phyloP scores from a whole-genome alignment of 176 grass and related monocot species.

The Hyparrhenia diplandra region DNA sequence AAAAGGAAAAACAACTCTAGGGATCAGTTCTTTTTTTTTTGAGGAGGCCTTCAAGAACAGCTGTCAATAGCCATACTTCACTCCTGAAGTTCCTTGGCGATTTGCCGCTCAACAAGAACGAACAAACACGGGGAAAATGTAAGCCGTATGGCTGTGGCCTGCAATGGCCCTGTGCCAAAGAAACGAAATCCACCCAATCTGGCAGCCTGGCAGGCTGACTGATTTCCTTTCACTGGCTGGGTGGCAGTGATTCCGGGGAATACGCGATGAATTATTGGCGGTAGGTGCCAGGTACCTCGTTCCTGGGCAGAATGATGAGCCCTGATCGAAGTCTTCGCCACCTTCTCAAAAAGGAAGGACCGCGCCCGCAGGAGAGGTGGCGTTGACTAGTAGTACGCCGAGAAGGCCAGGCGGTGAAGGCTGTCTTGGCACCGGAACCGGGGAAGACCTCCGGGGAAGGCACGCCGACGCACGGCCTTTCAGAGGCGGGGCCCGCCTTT shows the following conservation, averaged over 20 bases:
- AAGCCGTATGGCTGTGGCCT: neutral
- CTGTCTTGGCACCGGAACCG: too few species aligned
- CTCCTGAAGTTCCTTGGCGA: neutral
- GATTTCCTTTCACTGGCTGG: too few species aligned
- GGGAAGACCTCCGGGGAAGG: too few species aligned
- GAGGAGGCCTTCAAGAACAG: neutral
- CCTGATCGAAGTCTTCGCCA: neutral
- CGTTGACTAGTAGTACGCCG: neutral
- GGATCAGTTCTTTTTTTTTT: neutral
- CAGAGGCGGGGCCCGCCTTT: neutral
- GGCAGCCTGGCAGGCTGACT: constrained; percentile 5
- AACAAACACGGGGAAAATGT: neutral
- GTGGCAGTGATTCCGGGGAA: neutral
- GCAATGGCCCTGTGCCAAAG: too few species aligned
- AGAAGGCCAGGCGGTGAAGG: neutral
- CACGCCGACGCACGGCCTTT: constrained; percentile 21
- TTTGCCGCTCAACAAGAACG: neutral
- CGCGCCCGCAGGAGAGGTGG: neutral
- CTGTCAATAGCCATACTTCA: neutral
- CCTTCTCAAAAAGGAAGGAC: neutral
- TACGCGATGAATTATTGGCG: constrained; percentile 32
- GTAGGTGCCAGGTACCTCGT: neutral
- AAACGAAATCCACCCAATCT: neutral
- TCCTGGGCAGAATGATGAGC: constrained; percentile 22
- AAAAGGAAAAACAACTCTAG: neutral